These are phyloP conservation scores for Prosopis cineraria DNA, from an alignment of 306 rosid species.

Conservation along the genomic window DNA sequence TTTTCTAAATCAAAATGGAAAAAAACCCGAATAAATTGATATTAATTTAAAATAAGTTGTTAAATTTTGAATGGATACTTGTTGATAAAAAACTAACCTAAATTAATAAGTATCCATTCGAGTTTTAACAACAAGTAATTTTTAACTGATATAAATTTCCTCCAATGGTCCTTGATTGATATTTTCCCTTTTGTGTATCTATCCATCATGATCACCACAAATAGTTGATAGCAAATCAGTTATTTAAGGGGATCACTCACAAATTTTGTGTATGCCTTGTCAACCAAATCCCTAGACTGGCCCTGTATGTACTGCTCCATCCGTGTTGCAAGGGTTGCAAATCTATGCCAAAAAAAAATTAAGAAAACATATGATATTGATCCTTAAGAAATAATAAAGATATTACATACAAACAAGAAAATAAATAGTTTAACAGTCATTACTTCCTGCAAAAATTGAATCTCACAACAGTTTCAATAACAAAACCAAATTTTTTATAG, in stretches of 20 bases:
- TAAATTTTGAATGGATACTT: too few species aligned
- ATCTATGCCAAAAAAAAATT: slow-evolving; percentile 52
- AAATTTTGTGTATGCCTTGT: slow-evolving; percentile 96
- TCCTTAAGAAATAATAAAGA: slow-evolving; percentile 2
- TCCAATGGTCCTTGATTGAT: too few species aligned
- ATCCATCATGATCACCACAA: background rate
- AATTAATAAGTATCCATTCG: too few species aligned
- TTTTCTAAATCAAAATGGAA: too few species aligned
- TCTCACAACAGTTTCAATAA: background rate
- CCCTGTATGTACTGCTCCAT: slow-evolving; percentile 99
- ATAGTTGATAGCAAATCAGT: slow-evolving; percentile 1
- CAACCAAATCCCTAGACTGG: slow-evolving; percentile 99
- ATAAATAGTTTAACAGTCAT: slow-evolving; percentile 8
- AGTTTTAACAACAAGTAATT: too few species aligned
- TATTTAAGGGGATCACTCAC: slow-evolving; percentile 51
- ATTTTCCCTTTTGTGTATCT: too few species aligned
- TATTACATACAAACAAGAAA: slow-evolving; percentile 15
- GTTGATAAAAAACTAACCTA: too few species aligned
- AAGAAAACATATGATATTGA: slow-evolving; percentile 29
- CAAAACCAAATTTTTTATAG: slow-evolving; percentile 18
- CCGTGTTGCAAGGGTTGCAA: slow-evolving; percentile 94
- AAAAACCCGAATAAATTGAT: too few species aligned
- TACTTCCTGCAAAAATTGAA: slow-evolving; percentile 7
- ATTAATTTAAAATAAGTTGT: too few species aligned
- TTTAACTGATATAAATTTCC: too few species aligned